These are phyloP conservation scores for Picea abies DNA, from an alignment of 83 land plant species.

Conservation along the genomic window DNA sequence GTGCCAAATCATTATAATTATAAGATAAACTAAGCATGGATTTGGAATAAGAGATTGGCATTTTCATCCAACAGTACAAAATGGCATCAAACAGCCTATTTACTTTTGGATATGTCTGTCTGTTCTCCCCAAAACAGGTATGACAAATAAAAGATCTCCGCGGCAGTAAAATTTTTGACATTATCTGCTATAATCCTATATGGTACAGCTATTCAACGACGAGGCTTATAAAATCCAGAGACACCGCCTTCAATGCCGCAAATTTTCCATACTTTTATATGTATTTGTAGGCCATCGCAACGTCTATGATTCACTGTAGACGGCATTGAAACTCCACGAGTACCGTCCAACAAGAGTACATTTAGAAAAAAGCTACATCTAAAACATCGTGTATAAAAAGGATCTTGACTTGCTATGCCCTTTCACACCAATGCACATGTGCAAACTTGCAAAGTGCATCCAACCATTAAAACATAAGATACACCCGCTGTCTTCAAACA, in stretches of 20 bases:
- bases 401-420: not conserved
- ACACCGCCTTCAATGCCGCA: slow-evolving; percentile 7
- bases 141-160: not conserved
- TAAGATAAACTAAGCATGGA: too few relatives aligned
- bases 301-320: not conserved
- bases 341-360: too few relatives aligned
- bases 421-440: not conserved
- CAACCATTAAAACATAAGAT: not conserved
- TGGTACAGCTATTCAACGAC: not conserved
- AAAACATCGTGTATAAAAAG: slow-evolving; percentile 3
- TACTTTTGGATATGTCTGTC: slow-evolving; percentile 7
- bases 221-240: not conserved
- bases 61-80: slow-evolving; percentile 15
- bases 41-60: not conserved
- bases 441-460: slow-evolving; percentile 9
- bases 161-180: not conserved
- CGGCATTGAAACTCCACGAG: not conserved
- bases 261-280: too few relatives aligned
- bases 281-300: not conserved
- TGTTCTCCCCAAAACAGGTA: not conserved
- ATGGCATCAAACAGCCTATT: slow-evolving; percentile 17
- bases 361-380: not conserved
- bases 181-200: not conserved
- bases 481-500: not conserved
- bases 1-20: too few relatives aligned